Conservation (phyloP, 1,284 basidiomycete genomes). For the Marasmius fiardii region DNA sequence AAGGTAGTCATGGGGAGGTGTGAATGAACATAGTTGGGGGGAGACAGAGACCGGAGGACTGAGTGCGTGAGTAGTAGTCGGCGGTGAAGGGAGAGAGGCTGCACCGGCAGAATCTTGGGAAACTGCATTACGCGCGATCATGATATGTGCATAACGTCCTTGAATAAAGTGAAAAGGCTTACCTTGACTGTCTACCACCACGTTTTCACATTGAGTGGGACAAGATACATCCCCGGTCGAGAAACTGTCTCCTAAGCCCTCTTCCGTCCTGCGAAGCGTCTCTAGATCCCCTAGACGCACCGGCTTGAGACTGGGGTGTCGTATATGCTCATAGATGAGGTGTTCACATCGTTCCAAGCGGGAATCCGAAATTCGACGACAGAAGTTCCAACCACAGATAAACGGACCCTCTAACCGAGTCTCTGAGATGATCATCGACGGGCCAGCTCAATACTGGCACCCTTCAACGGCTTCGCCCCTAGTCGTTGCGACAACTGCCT, state of each 20-base stretch:
- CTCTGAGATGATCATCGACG: not conserved
- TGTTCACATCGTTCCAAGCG: conserved; percentile 39
- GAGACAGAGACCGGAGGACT: not conserved
- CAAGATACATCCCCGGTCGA: conserved; percentile 10
- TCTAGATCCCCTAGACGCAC: conserved; percentile 30
- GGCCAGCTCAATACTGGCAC: conserved; percentile 15
- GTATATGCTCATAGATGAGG: conserved; percentile 45
- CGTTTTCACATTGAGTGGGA: not conserved
- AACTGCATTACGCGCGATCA: not conserved
- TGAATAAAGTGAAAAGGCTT: not conserved
- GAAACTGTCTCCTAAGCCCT: conserved; percentile 33
- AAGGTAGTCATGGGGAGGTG: not conserved
- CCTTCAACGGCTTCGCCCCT: too few relatives aligned
- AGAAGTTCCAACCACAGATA: conserved; percentile 48
- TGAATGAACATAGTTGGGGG: not conserved
- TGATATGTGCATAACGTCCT: too few relatives aligned
- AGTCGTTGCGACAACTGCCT: too few relatives aligned
- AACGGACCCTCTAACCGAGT: not conserved
- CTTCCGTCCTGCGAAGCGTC: conserved; percentile 29
- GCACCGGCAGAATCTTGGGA: conserved; percentile 2
- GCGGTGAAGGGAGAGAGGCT: conserved; percentile 14
- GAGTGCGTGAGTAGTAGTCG: not conserved
- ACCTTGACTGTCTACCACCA: conserved; percentile 7
- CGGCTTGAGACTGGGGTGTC: conserved; percentile 26
- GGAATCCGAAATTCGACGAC: conserved; percentile 35